Evolutionary conservation across 164 flowering plant genomes (phyloP).

Genomic region (Warburgia ugandensis): DNA sequence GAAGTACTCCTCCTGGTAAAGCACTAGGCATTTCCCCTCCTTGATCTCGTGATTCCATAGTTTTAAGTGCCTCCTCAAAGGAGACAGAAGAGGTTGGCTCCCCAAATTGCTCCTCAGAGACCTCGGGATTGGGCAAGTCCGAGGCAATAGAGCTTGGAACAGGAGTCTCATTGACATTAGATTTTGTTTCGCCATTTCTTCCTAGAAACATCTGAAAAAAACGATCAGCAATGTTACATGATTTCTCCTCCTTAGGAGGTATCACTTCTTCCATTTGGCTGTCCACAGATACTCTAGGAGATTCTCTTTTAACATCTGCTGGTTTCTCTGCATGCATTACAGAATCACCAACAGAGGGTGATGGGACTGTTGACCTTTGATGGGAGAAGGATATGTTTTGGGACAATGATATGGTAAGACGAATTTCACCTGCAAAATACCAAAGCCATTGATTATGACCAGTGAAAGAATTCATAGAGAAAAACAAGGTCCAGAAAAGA

Average conservation of each 20-base stretch:
- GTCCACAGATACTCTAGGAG: constrained; percentile 27
- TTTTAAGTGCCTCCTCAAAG: constrained; percentile 60
- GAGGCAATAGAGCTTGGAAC: constrained; percentile 14
- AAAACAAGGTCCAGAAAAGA: background rate
- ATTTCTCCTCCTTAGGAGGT: constrained; percentile 48
- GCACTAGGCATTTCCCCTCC: constrained; percentile 53
- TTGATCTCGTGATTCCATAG: constrained; percentile 48
- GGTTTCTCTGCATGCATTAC: constrained; percentile 15
- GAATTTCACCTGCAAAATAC: constrained; percentile 63
- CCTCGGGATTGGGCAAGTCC: constrained; percentile 32
- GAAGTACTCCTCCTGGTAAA: constrained; percentile 72
- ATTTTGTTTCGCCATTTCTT: constrained; percentile 32
- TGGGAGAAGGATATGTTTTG: constrained; percentile 37
- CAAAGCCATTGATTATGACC: too few species aligned
- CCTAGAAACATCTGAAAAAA: constrained; percentile 53
- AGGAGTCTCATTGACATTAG: constrained; percentile 17
- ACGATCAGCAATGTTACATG: constrained; percentile 35
- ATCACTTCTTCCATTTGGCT: constrained; percentile 29
- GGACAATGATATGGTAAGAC: constrained; percentile 51
- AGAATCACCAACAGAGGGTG: constrained; percentile 21
- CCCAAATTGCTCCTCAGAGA: constrained; percentile 28
- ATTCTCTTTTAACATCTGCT: constrained; percentile 22
- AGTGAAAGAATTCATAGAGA: too few species aligned
- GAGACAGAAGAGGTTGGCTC: constrained; percentile 35
- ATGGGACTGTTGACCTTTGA: constrained; percentile 4